Base-by-base conservation (phyloP, 2,329 filamentous ascomycete genomes). In the Zymoseptoria crescenta region DNA sequence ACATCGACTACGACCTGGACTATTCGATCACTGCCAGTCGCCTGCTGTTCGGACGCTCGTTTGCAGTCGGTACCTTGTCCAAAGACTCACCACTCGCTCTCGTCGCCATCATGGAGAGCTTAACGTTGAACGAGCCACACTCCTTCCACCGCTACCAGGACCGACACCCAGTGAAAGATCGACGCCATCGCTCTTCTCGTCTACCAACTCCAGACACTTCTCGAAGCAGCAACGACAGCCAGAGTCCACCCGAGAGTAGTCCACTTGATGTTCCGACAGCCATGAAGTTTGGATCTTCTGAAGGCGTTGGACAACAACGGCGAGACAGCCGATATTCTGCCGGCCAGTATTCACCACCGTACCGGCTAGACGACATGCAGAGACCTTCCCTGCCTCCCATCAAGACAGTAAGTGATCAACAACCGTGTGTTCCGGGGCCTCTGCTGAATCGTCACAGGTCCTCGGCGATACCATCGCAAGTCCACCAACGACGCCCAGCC, bases 361-460 rank as follows among this genome's bases (percentile, higher is more conserved):
- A 72, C 57, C 59, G 62, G 8, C 54, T 50, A 20, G 54, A 54
- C 13, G 70, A 72, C 35, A 53, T 49, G n/a, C 64, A 65, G 49
- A 70, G 65, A 59, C 71, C 69, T 29, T 71, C 69, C 1, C 57
- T 73, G 19, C 71, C 71, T 30, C 71, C 70, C 3, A 55, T 73
- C n/a, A 72, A 70, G 57, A 70, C 67, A 9, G 71, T 72, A 59
- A 56, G 68, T 58, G 49, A 41, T 10, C 24, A 49, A 16, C n/a
- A 41, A 45, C 10, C 7, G 16, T 13, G 35, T 45, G 35, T n/a
- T 45, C 27, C 19, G 50, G 30, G 10, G 13, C 29, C 13, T 16
- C 13, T 28, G 50, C 63, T 65, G 21, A 67, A 56, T 13, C n/a
- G 2, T 19, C 24, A 20, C 55, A 72, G 69, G 62, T 72, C 1